phyloP scores from a whole-genome alignment of 352 stramenopile species.

The Phytophthora syringae region DNA sequence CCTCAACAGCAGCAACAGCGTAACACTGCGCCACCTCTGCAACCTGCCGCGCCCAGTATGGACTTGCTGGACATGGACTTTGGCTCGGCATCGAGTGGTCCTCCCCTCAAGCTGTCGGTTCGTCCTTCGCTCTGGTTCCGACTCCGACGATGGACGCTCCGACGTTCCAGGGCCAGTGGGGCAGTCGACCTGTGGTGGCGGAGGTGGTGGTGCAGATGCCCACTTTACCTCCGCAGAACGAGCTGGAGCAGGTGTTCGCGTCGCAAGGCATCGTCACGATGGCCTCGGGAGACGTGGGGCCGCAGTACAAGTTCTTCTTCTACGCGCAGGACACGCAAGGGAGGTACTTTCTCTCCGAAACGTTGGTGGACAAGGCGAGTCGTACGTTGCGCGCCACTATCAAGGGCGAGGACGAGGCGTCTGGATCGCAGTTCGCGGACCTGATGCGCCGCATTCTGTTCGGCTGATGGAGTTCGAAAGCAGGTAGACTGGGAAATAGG shows the following conservation, averaged over 20 bases:
- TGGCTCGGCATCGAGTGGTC: constrained; percentile 32
- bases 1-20: constrained; percentile 55
- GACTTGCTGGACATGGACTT: constrained; percentile 87
- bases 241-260: constrained; percentile 74
- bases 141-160: constrained; percentile 78
- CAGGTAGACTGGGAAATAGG: constrained; percentile 1
- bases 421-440: constrained; percentile 67
- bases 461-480: constrained; percentile 34
- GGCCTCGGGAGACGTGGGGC: constrained; percentile 78
- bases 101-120: constrained; percentile 24
- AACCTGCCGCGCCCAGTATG: constrained; percentile 47
- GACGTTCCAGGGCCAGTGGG: constrained; percentile 81
- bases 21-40: constrained; percentile 36
- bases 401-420: constrained; percentile 73
- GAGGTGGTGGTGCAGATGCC: constrained; percentile 67
- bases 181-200: constrained; percentile 69
- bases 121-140: constrained; percentile 57
- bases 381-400: constrained; percentile 68
- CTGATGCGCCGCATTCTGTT: constrained; percentile 71
- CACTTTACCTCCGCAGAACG: constrained; percentile 57
- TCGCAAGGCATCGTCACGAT: constrained; percentile 73
- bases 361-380: constrained; percentile 75
- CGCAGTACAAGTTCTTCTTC: constrained; percentile 90
- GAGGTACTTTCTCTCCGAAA: constrained; percentile 73
- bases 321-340: constrained; percentile 76